These are phyloP conservation scores for Raffaelea ambrosiae DNA, from an alignment of 2,329 filamentous ascomycete species.

Conservation along the genomic window DNA sequence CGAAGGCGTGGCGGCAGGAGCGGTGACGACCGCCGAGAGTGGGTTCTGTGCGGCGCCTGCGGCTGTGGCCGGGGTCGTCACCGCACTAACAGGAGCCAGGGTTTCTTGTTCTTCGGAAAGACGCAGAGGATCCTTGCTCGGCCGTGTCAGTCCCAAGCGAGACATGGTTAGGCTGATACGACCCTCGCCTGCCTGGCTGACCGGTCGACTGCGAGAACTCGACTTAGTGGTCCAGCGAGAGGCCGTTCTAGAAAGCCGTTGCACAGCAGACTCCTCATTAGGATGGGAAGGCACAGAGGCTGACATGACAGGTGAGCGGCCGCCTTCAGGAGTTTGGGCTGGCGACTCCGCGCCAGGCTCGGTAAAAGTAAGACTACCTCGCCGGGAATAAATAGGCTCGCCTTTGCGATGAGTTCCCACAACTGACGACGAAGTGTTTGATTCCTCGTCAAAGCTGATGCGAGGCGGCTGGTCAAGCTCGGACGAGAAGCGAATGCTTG, in stretches of 20 bases:
- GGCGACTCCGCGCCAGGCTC: conserved; percentile 31
- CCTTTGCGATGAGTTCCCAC: conserved; percentile 19
- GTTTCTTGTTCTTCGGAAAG: conserved; percentile 21
- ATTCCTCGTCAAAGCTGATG: conserved; percentile 37
- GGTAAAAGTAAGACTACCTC: conserved; percentile 41
- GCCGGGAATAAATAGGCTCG: conserved; percentile 26
- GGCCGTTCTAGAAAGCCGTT: conserved; percentile 49
- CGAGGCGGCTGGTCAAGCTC: conserved; percentile 42
- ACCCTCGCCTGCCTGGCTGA: conserved; percentile 50
- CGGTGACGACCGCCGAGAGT: not conserved
- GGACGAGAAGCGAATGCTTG: conserved; percentile 46
- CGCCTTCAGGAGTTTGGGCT: conserved; percentile 23
- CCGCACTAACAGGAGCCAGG: not conserved
- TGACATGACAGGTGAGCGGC: conserved; percentile 19
- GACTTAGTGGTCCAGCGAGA: conserved; percentile 37
- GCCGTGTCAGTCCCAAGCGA: conserved; percentile 42
- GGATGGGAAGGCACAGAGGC: conserved; percentile 34
- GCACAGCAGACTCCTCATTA: conserved; percentile 43
- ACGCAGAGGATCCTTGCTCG: conserved; percentile 40
- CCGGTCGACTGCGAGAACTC: conserved; percentile 42
- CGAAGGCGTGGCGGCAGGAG: conserved; percentile 15
- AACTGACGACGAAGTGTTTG: conserved; percentile 15
- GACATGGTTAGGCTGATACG: conserved; percentile 50
- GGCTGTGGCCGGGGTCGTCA: not conserved
- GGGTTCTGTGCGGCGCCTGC: not conserved